Conservation (phyloP, 441 rosid species). For the Pelargonium cotyledonis region DNA sequence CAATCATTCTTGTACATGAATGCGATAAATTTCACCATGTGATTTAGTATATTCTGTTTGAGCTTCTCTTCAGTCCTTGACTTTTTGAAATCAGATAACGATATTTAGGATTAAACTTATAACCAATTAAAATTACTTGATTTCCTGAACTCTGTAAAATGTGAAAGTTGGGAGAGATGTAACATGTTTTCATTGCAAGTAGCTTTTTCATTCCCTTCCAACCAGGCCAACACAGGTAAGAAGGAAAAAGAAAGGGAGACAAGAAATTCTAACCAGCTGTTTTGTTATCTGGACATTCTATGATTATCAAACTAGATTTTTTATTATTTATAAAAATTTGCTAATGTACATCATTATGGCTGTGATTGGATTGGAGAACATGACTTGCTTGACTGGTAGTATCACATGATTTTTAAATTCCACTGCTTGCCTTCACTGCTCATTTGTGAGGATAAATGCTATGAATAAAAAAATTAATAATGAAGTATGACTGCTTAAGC, state of each 20-base stretch:
- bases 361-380: background rate
- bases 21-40: background rate
- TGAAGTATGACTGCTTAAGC: constrained; percentile 1
- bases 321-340: background rate
- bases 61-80: background rate
- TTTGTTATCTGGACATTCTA: background rate
- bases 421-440: background rate
- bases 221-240: background rate
- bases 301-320: background rate
- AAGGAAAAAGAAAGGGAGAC: no score
- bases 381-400: background rate
- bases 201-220: background rate
- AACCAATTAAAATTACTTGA: background rate
- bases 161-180: background rate
- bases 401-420: background rate
- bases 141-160: background rate
- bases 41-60: background rate
- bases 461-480: background rate
- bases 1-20: background rate
- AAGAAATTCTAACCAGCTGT: background rate
- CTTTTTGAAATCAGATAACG: background rate
- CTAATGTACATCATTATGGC: background rate
- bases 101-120: background rate
- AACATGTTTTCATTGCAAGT: background rate
- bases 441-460: background rate